phyloP scores from a whole-genome alignment of 352 stramenopile species.

The Globisporangium abappressorium region DNA sequence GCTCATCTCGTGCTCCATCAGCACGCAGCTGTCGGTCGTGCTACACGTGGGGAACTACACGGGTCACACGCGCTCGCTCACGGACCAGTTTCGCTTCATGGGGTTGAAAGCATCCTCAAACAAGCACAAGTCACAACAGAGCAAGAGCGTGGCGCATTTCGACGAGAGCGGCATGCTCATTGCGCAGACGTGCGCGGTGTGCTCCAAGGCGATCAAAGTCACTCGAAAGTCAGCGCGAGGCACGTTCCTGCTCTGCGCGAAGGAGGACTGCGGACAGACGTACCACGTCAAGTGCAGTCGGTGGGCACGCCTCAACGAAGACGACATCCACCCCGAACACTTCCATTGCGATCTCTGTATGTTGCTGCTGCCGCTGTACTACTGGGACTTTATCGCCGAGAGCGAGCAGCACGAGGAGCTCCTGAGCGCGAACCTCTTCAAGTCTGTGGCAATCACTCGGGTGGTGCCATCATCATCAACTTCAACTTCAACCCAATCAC shows the following conservation, averaged over 20 bases:
- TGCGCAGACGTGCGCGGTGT: conserved; percentile 51
- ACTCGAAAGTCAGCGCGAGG: conserved; percentile 19
- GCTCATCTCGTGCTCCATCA: conserved; percentile 48
- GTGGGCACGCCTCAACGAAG: conserved; percentile 39
- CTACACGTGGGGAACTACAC: conserved; percentile 65
- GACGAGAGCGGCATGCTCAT: conserved; percentile 50
- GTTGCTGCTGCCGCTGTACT: conserved; percentile 32
- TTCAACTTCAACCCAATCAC: background rate
- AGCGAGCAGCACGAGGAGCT: conserved; percentile 33
- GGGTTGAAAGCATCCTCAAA: conserved; percentile 12
- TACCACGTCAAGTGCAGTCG: conserved; percentile 70
- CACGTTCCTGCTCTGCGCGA: conserved; percentile 40
- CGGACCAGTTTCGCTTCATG: conserved; percentile 41
- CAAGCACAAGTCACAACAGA: conserved; percentile 11
- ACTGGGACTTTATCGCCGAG: conserved; percentile 66
- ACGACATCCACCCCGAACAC: conserved; percentile 19
- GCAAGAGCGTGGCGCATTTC: conserved; percentile 47
- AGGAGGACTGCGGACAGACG: conserved; percentile 50
- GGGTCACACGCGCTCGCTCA: conserved; percentile 30
- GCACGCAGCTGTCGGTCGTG: conserved; percentile 39
- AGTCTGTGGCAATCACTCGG: conserved; percentile 31
- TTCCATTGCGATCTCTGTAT: conserved; percentile 58
- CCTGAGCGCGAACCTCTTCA: conserved; percentile 51
- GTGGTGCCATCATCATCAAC: background rate
- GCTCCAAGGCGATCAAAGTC: conserved; percentile 46